Percentiles rank a stretch among this genome's conserved stretches.
Conservation (phyloP, 352 stramenopile genomes). For the Phytophthora constricta region DNA sequence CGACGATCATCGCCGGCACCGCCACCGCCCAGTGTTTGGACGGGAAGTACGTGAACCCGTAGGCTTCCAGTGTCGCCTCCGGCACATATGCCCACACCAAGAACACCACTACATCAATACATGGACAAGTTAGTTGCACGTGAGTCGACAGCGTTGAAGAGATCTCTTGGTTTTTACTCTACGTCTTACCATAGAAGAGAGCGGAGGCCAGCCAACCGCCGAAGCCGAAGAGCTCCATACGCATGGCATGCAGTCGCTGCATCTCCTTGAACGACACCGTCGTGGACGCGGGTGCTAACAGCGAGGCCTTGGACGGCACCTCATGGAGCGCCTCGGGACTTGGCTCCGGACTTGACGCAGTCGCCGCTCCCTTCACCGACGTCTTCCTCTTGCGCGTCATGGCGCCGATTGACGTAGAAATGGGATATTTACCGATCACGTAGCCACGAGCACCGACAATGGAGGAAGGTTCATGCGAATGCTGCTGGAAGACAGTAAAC, state of each 20-base stretch:
- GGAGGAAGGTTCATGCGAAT: too few relatives aligned
- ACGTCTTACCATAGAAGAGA: conserved; percentile 68
- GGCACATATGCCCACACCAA: conserved; percentile 90
- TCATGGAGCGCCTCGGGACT: background rate
- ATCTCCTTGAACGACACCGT: conserved; percentile 82
- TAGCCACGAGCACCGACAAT: too few relatives aligned
- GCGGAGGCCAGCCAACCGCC: conserved; percentile 84
- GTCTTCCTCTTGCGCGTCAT: conserved; percentile 29
- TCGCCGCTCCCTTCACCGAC: background rate
- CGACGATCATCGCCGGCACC: conserved; percentile 82
- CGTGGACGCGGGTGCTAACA: conserved; percentile 7
- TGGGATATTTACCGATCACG: background rate
- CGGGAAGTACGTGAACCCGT: conserved; percentile 90
- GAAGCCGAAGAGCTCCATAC: conserved; percentile 90
- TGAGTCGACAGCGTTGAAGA: background rate
- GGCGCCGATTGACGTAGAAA: background rate
- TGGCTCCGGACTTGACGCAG: conserved; percentile 3
- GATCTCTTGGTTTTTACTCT: background rate
- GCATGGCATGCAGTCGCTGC: conserved; percentile 80
- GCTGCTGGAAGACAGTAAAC: too few relatives aligned
- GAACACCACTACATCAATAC: conserved; percentile 68
- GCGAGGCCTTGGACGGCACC: background rate
- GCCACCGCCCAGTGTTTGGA: conserved; percentile 92
- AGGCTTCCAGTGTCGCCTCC: conserved; percentile 71
- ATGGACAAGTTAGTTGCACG: background rate